Conservation (phyloP, 2,329 filamentous ascomycete genomes). For the Diaporthe caulivora region DNA sequence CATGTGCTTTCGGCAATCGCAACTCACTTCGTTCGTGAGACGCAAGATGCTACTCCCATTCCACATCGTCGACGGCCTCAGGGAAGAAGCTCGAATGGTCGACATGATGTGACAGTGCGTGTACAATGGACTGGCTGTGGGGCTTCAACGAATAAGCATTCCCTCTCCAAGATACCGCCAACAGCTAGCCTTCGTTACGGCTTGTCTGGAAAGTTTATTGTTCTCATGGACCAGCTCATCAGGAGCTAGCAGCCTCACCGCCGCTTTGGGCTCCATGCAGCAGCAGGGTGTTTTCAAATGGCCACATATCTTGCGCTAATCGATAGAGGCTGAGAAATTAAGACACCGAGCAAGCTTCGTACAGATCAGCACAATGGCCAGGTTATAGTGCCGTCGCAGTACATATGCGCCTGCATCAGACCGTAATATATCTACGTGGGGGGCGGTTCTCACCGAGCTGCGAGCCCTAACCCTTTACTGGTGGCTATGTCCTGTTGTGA, state of each 20-base stretch:
- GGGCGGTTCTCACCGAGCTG: slow-evolving; percentile 6
- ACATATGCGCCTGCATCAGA: slow-evolving; percentile 15
- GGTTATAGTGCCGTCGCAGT: neutral
- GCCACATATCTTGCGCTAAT: slow-evolving; percentile 19
- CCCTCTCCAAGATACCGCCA: neutral
- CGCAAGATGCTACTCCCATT: neutral
- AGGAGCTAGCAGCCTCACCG: slow-evolving; percentile 26
- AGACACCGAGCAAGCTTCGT: neutral
- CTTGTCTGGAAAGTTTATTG: slow-evolving; percentile 19
- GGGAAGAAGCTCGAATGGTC: neutral
- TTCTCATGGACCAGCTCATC: slow-evolving; percentile 3
- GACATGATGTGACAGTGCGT: neutral
- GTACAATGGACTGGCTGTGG: neutral
- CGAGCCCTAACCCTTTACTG: slow-evolving; percentile 18
- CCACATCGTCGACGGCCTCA: neutral
- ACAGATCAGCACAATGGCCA: neutral
- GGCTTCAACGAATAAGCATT: neutral
- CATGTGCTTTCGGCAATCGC: neutral
- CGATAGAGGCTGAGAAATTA: slow-evolving; percentile 1
- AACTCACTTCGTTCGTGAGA: neutral
- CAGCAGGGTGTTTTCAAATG: neutral
- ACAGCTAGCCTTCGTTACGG: neutral
- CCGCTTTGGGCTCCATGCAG: slow-evolving; percentile 2
- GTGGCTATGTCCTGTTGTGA: neutral
- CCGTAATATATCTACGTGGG: slow-evolving; percentile 4